Conservation (phyloP, 1,139 yeast genomes). For the Zygosaccharomyces pseudobailii region DNA sequence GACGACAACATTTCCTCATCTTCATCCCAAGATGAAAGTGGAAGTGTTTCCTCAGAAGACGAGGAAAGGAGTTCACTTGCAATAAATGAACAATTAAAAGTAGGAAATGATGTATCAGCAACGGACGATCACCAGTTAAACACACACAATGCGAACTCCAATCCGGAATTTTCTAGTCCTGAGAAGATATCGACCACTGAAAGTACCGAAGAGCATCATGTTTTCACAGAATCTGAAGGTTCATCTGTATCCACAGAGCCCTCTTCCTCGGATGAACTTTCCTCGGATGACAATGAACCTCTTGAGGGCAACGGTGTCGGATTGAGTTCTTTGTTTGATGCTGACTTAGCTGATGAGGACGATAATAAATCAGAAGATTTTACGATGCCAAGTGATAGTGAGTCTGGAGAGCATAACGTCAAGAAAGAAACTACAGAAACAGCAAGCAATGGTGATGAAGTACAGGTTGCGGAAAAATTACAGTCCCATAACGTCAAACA, state of each 20-base stretch:
- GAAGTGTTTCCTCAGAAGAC: slow-evolving; percentile 11
- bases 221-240: slow-evolving; percentile 10
- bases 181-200: not conserved
- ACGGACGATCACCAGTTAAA: too few species aligned
- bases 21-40: slow-evolving; percentile 20
- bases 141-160: not conserved
- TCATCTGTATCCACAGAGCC: slow-evolving; percentile 25
- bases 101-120: not conserved
- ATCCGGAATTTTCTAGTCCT: not conserved
- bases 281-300: slow-evolving; percentile 10
- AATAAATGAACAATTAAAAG: not conserved
- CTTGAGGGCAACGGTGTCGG: slow-evolving; percentile 12
- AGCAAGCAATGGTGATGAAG: slow-evolving; percentile 6
- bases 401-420: slow-evolving; percentile 18
- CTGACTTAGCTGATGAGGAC: slow-evolving; percentile 18
- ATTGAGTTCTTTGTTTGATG: slow-evolving; percentile 13
- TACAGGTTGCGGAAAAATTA: slow-evolving; percentile 4
- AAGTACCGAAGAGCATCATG: not conserved
- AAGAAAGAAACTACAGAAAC: slow-evolving; percentile 8
- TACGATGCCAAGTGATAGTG: slow-evolving; percentile 3
- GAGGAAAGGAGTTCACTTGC: not conserved
- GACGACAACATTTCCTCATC: slow-evolving; percentile 30
- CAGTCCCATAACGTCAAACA: slow-evolving; percentile 14
- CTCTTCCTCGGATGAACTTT: slow-evolving; percentile 6
- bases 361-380: slow-evolving; percentile 19